These are phyloP conservation scores for Claviceps pazoutovae DNA, from an alignment of 2,329 filamentous ascomycete species.

Conservation along the genomic window DNA sequence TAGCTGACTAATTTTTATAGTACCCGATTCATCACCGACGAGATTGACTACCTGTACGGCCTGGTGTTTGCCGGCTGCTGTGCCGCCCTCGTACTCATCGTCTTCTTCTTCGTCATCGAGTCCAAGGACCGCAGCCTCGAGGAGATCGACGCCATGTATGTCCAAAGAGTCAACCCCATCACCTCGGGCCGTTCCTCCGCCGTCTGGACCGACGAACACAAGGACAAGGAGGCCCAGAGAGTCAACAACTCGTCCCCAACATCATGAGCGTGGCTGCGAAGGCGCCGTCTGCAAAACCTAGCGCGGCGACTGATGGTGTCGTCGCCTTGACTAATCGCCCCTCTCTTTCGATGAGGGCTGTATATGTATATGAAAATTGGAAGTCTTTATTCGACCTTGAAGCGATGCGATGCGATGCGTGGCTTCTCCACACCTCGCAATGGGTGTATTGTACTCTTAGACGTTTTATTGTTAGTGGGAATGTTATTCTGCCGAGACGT, in stretches of 20 bases:
- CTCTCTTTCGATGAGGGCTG: no score
- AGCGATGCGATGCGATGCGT: no score
- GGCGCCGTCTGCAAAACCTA: no score
- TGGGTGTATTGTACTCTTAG: no score
- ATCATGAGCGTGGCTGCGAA: background rate
- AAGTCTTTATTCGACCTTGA: no score
- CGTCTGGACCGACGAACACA: conserved; percentile 12
- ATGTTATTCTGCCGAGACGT: no score
- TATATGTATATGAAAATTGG: no score
- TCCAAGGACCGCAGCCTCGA: conserved; percentile 58
- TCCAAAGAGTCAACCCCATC: conserved; percentile 34
- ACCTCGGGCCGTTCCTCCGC: conserved; percentile 17
- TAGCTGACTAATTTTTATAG: conserved; percentile 13
- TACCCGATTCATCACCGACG: conserved; percentile 59
- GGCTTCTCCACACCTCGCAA: no score
- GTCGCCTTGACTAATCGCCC: no score
- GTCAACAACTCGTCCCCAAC: background rate
- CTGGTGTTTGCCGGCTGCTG: conserved; percentile 59
- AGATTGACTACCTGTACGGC: conserved; percentile 56
- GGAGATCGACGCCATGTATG: conserved; percentile 68
- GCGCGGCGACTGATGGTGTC: no score
- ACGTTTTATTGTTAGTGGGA: no score
- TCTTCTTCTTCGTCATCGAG: conserved; percentile 67
- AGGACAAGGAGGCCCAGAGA: conserved; percentile 3
- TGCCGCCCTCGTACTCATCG: conserved; percentile 45